A percentile compares a stretch with the other conserved stretches of the same genome.
Conservation (phyloP, 2,329 filamentous ascomycete species). For the Pseudocercospora crystallina region DNA sequence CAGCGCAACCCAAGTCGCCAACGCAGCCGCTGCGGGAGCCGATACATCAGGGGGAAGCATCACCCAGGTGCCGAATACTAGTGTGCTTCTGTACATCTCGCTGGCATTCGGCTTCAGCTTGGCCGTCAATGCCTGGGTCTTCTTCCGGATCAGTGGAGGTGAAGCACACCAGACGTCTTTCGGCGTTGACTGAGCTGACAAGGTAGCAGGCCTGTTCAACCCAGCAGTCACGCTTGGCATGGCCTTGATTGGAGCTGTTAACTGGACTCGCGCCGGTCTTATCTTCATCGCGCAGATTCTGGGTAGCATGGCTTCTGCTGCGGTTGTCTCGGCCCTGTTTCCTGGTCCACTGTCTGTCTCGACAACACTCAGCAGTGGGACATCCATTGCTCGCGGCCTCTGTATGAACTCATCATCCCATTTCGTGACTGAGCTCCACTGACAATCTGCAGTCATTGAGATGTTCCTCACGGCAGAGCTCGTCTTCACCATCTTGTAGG, state of each 20-base stretch:
- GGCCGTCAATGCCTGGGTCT: constrained; percentile 43
- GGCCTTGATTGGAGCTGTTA: constrained; percentile 34
- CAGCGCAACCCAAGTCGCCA: constrained; percentile 46
- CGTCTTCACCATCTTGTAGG: constrained; percentile 39
- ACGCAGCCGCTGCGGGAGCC: constrained; percentile 33
- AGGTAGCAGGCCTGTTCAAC: constrained; percentile 32
- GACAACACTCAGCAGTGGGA: constrained; percentile 35
- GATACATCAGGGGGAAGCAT: constrained; percentile 25
- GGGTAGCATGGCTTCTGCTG: constrained; percentile 36
- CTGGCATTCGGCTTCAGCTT: constrained; percentile 42
- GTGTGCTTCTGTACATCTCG: constrained; percentile 41
- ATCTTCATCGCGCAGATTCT: constrained; percentile 39
- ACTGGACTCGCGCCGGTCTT: constrained; percentile 34
- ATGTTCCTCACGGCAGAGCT: constrained; percentile 42
- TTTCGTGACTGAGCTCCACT: too few species aligned
- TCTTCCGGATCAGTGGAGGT: constrained; percentile 39
- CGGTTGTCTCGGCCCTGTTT: constrained; percentile 36
- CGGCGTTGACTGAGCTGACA: background rate
- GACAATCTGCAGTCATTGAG: constrained; percentile 27
- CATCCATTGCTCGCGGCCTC: constrained; percentile 37
- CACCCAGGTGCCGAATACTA: constrained; percentile 28
- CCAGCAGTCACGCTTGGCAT: constrained; percentile 35
- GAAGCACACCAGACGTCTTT: background rate
- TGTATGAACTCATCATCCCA: constrained; percentile 25
- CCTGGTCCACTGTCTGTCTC: constrained; percentile 37